Evolutionary conservation across 192 early-diverging fungal species (phyloP).

Genomic region (Geosiphon pyriformis): DNA sequence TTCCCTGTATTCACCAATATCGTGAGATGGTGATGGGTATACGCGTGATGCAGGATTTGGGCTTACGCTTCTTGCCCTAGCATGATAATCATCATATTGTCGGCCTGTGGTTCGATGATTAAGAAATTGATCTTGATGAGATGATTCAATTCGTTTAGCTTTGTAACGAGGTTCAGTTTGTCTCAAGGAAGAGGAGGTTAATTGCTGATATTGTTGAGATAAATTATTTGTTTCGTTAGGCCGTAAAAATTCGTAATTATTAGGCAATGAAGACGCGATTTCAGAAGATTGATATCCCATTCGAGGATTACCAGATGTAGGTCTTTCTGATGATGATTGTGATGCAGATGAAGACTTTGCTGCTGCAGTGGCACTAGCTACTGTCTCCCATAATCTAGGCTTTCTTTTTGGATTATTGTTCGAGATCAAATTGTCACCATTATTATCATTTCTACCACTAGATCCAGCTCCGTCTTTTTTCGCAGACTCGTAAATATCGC

Average conservation of each 20-base stretch:
- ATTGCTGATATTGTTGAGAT: not conserved
- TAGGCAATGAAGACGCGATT: not conserved
- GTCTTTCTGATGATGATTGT: not conserved
- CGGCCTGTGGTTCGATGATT: not conserved
- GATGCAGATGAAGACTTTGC: not conserved
- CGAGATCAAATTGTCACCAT: not conserved
- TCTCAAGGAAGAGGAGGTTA: not conserved
- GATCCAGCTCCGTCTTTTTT: no score
- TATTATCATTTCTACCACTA: not conserved
- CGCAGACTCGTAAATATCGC: not conserved
- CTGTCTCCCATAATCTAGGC: not conserved
- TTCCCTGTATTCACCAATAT: not conserved
- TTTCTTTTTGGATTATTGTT: not conserved
- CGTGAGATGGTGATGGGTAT: not conserved
- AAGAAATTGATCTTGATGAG: not conserved
- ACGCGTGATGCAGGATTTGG: slow-evolving; percentile 5
- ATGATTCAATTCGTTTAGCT: not conserved
- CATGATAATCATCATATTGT: not conserved
- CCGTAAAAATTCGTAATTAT: not conserved
- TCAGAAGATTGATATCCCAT: not conserved
- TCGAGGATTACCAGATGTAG: not conserved
- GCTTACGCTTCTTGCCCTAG: slow-evolving; percentile 8
- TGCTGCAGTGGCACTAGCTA: not conserved
- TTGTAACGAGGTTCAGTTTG: not conserved
- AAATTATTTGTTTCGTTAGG: not conserved